A percentile compares a stretch with the other conserved stretches of the same genome.
These are phyloP conservation scores for Morella rubra DNA, from an alignment of 306 rosid genomes.

Conservation along the genomic window DNA sequence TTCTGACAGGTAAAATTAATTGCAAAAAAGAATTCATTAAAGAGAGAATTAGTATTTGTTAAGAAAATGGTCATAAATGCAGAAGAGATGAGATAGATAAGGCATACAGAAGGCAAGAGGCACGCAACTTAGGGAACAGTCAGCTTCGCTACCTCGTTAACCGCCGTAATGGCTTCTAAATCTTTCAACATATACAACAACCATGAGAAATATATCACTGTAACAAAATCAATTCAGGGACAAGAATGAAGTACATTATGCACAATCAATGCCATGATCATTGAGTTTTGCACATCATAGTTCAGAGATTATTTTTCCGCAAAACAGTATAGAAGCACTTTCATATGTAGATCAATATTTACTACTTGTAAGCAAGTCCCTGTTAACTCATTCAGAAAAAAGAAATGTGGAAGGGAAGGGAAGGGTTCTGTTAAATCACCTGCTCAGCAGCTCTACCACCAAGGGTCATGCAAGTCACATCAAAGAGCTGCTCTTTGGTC, in stretches of 20 bases:
- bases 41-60: neutral
- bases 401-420: neutral
- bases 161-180: neutral
- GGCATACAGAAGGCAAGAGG: neutral
- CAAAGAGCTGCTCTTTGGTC: conserved; percentile 66
- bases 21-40: neutral
- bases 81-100: too few relatives aligned
- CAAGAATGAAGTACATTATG: neutral
- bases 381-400: neutral
- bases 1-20: neutral
- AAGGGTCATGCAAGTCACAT: conserved; percentile 62
- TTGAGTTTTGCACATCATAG: neutral
- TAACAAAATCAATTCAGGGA: neutral
- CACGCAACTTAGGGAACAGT: neutral
- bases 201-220: neutral
- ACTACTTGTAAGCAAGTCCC: conserved; percentile 1
- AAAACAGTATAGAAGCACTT: neutral
- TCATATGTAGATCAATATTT: neutral
- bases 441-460: conserved; percentile 69
- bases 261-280: neutral
- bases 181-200: neutral
- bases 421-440: conserved; percentile 24
- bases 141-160: neutral
- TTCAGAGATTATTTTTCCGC: neutral
- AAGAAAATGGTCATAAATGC: too few relatives aligned